A percentile compares a stretch with the other conserved stretches of the same genome.
Evolutionary conservation across 208 protist genomes (phyloP).

Genomic region (Wallacemonas sp.): DNA sequence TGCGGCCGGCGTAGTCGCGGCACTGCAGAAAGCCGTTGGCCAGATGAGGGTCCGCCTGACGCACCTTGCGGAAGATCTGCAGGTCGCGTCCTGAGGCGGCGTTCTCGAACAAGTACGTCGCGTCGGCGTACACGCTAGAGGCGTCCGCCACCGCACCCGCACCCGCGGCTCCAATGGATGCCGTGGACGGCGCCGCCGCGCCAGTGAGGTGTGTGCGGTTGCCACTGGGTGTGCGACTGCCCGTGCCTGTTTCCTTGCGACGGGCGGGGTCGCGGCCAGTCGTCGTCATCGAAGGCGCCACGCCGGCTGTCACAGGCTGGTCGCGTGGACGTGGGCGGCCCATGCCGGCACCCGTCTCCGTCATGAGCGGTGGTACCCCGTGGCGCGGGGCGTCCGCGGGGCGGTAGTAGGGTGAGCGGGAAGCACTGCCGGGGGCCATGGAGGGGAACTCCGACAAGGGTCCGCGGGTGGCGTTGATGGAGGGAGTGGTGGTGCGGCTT

Average conservation of each 20-base stretch:
- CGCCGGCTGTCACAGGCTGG: neutral
- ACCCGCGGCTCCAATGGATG: slow-evolving; percentile 7
- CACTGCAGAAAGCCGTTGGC: slow-evolving; percentile 58
- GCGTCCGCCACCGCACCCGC: neutral
- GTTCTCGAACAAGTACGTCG: slow-evolving; percentile 33
- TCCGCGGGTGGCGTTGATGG: neutral
- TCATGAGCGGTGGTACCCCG: too few species aligned
- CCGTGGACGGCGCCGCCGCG: neutral
- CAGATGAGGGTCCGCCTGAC: slow-evolving; percentile 55
- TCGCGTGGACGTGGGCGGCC: slow-evolving; percentile 10
- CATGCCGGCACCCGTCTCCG: too few species aligned
- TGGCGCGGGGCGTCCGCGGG: neutral
- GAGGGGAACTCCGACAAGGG: neutral
- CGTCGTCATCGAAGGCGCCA: slow-evolving; percentile 3
- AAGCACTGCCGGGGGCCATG: neutral
- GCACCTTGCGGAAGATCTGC: slow-evolving; percentile 48
- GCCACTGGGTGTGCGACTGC: neutral
- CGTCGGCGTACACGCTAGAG: slow-evolving; percentile 32
- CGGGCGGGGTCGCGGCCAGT: slow-evolving; percentile 6
- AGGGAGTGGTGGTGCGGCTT: slow-evolving; percentile 32
- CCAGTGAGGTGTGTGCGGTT: neutral
- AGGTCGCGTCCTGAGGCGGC: slow-evolving; percentile 39
- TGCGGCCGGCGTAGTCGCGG: slow-evolving; percentile 75
- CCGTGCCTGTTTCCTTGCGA: neutral
- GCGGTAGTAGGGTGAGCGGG: neutral